Conservation (phyloP, 306 rosid species). For the Gastrolobium villosum region DNA sequence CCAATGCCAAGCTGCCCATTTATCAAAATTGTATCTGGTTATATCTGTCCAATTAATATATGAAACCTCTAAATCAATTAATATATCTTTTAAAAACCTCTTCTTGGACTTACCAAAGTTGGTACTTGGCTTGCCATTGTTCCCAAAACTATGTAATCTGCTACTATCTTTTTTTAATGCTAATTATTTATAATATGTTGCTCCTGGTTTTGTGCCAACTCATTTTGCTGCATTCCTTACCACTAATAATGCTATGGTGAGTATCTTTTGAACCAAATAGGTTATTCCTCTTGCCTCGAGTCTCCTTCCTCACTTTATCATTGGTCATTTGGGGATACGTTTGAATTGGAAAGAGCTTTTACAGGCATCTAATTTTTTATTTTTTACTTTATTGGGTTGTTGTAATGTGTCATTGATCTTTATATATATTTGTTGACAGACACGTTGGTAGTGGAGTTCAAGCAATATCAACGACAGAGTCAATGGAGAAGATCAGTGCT, state of each 20-base stretch:
- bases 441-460: constrained; percentile 36
- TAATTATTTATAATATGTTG: constrained; percentile 51
- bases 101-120: constrained; percentile 93
- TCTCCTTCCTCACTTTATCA: background rate
- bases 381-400: background rate
- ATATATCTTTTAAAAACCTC: no score
- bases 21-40: background rate
- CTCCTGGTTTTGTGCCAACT: constrained; percentile 97
- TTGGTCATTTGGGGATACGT: constrained; percentile 12
- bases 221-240: constrained; percentile 78
- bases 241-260: constrained; percentile 58
- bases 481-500: constrained; percentile 55
- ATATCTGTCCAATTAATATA: background rate
- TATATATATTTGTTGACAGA: constrained; percentile 38
- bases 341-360: no score
- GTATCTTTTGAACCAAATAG: constrained; percentile 41
- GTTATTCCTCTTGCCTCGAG: constrained; percentile 18
- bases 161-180: constrained; percentile 10
- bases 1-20: background rate
- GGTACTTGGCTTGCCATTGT: constrained; percentile 30
- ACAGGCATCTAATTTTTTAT: no score
- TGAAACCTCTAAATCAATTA: background rate
- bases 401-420: background rate
- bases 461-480: constrained; percentile 42
- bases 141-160: constrained; percentile 25